Evolutionary conservation across 371 early-diverging fungal species (phyloP).

Genomic region (Rhizopus delemar): DNA sequence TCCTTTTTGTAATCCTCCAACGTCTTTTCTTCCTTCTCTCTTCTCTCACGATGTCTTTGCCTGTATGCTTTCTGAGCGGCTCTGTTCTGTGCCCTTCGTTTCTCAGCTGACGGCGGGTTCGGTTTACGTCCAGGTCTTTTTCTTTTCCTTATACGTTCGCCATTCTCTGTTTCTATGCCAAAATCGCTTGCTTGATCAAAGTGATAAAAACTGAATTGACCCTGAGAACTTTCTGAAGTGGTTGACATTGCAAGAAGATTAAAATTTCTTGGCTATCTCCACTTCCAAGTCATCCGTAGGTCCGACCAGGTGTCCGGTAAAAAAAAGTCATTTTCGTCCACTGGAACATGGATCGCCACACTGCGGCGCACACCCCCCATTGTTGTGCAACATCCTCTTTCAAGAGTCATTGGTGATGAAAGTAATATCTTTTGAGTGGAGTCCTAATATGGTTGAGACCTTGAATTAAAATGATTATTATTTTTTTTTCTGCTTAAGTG

Average conservation of each 20-base stretch:
- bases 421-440: background rate
- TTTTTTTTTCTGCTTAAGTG: no score
- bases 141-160: constrained; percentile 25
- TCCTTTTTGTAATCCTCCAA: constrained; percentile 25
- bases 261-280: no score
- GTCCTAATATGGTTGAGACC: no score
- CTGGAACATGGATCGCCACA: no score
- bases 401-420: background rate
- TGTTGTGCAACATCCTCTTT: no score
- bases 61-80: constrained; percentile 29
- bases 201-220: constrained; percentile 16
- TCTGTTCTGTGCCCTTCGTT: constrained; percentile 30
- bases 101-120: constrained; percentile 25
- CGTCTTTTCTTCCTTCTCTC: background rate
- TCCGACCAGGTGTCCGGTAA: no score
- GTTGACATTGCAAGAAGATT: background rate
- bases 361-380: background rate
- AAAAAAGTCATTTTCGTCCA: no score
- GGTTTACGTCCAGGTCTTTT: constrained; percentile 33
- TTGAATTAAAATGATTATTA: no score
- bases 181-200: constrained; percentile 31
- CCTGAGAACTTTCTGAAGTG: background rate
- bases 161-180: constrained; percentile 23
- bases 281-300: no score
- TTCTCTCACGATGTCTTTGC: constrained; percentile 26